Percentiles rank a stretch among this genome's conserved stretches.
These are phyloP conservation scores for Cucurbita ficifolia DNA, from an alignment of 306 rosid genomes.

Conservation along the genomic window DNA sequence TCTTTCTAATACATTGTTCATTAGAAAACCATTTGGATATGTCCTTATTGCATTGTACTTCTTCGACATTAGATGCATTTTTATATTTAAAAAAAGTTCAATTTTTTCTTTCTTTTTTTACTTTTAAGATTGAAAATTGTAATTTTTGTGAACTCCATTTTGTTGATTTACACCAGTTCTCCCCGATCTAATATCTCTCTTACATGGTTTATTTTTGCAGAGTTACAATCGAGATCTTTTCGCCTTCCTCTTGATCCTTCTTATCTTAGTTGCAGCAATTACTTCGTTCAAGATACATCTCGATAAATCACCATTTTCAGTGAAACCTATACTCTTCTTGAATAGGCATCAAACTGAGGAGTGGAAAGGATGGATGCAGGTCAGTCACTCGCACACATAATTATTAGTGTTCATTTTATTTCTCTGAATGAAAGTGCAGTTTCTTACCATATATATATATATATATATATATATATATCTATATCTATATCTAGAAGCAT, in stretches of 20 bases:
- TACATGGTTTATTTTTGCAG: conserved; percentile 38
- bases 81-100: no score
- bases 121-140: not conserved
- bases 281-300: conserved; percentile 69
- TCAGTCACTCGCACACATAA: conserved; percentile 19
- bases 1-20: not conserved
- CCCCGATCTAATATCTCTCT: not conserved
- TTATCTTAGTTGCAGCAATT: conserved; percentile 75
- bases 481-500: not conserved
- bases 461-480: no score
- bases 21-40: not conserved
- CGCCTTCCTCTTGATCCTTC: conserved; percentile 70
- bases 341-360: conserved; percentile 99
- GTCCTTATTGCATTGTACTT: not conserved
- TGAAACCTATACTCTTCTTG: conserved; percentile 74
- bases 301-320: conserved; percentile 76
- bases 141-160: not conserved
- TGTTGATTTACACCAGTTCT: not conserved
- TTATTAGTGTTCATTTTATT: not conserved
- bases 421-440: not conserved
- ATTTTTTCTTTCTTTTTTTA: no score
- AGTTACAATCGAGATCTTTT: conserved; percentile 89
- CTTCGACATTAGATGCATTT: no score
- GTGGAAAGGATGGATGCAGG: conserved; percentile 99
- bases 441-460: no score